Conservation (phyloP, 1,284 basidiomycete genomes). For the Cystobasidiaceae sp. region DNA sequence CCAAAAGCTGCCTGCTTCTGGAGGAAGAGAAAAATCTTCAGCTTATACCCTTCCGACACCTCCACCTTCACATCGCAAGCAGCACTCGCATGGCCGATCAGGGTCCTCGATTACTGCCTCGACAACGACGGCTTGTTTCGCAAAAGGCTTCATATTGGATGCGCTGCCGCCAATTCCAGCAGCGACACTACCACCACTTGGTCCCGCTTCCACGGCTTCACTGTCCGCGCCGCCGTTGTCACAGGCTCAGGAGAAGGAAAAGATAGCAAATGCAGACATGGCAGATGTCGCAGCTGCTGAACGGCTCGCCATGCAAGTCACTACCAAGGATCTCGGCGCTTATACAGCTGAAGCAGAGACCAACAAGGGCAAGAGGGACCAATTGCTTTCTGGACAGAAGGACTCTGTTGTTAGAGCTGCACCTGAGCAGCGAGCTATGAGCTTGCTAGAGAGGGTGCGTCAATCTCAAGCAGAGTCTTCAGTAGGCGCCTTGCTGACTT, state of each 20-base stretch:
- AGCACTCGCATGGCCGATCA: not conserved
- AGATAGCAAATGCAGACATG: not conserved
- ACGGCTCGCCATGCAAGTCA: not conserved
- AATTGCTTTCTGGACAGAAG: not conserved
- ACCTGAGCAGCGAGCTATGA: slow-evolving; percentile 24
- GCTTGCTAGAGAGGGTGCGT: slow-evolving; percentile 31
- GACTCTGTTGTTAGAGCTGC: not conserved
- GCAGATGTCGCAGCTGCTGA: not conserved
- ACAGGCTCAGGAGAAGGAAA: not conserved
- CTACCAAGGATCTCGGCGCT: not conserved
- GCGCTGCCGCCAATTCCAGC: slow-evolving; percentile 24
- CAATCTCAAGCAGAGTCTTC: not conserved
- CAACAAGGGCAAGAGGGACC: not conserved
- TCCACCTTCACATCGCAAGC: slow-evolving; percentile 2
- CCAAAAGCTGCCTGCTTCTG: not conserved
- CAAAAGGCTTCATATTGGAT: slow-evolving; percentile 28
- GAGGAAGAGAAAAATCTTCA: not conserved
- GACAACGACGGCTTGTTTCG: not conserved
- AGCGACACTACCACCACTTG: slow-evolving; percentile 17
- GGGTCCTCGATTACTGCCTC: too few relatives aligned
- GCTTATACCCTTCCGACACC: not conserved
- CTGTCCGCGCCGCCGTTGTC: not conserved
- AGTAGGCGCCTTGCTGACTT: not conserved
- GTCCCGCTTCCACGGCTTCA: not conserved
- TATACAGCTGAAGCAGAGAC: not conserved